Conservation (phyloP, 1,284 basidiomycete species). For the Apiotrichum gamsii region DNA sequence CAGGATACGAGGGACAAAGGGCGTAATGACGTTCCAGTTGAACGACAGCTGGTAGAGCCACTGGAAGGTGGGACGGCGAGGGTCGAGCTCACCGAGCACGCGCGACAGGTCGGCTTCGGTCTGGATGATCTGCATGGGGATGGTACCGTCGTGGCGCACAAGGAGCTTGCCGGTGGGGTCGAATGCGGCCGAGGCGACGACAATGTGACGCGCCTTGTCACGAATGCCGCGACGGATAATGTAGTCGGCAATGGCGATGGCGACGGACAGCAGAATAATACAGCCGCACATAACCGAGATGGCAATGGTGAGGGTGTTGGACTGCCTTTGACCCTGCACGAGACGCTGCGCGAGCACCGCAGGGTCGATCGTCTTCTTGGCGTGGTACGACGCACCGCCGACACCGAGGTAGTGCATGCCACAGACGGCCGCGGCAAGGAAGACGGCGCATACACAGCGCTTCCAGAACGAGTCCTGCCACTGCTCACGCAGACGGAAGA, state of each 20-base stretch:
- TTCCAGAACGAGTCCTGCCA: slow-evolving; percentile 53
- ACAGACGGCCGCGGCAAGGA: slow-evolving; percentile 49
- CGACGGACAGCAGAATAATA: slow-evolving; percentile 48
- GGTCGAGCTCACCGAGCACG: slow-evolving; percentile 49
- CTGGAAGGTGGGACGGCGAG: slow-evolving; percentile 50
- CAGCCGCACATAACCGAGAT: slow-evolving; percentile 51
- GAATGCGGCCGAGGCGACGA: slow-evolving; percentile 51
- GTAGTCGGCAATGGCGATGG: slow-evolving; percentile 46
- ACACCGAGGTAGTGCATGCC: slow-evolving; percentile 53
- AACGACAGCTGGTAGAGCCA: slow-evolving; percentile 53
- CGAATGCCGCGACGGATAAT: slow-evolving; percentile 43
- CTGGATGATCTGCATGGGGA: slow-evolving; percentile 52
- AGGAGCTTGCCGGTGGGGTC: slow-evolving; percentile 50
- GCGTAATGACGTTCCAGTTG: slow-evolving; percentile 50
- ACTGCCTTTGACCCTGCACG: slow-evolving; percentile 3
- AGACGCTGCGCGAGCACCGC: not conserved
- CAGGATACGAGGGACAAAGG: slow-evolving; percentile 49
- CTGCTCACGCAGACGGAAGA: slow-evolving; percentile 50
- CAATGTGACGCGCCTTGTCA: slow-evolving; percentile 49
- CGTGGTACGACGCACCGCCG: slow-evolving; percentile 48
- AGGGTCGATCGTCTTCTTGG: slow-evolving; percentile 20
- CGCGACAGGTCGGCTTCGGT: slow-evolving; percentile 48
- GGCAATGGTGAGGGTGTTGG: slow-evolving; percentile 44
- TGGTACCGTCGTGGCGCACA: slow-evolving; percentile 50
- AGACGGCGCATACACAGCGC: slow-evolving; percentile 45